These are phyloP conservation scores for Mycena indigotica DNA, from an alignment of 768 basidiomycete species.

Conservation along the genomic window DNA sequence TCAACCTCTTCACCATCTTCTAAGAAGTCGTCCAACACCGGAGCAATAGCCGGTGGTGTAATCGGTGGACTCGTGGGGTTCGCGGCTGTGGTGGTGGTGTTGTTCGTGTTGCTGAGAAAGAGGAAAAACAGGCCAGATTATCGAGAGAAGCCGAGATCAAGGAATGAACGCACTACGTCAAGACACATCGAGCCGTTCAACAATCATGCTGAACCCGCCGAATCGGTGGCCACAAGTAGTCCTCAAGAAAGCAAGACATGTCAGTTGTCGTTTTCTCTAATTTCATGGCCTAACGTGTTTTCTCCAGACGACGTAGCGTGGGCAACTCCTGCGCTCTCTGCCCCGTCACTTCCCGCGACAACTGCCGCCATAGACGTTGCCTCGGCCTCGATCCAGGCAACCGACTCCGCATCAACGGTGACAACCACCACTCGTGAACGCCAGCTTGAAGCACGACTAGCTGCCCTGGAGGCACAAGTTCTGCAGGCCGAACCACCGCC, in stretches of 20 bases:
- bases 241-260: background rate
- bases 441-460: conserved; percentile 5
- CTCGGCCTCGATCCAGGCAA: background rate
- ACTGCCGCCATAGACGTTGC: background rate
- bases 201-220: background rate
- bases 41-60: conserved; percentile 3
- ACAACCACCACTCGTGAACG: background rate
- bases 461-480: conserved; percentile 13
- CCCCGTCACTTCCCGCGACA: background rate
- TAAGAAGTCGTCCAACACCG: conserved; percentile 1
- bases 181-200: background rate
- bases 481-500: conserved; percentile 9
- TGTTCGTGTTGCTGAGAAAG: background rate
- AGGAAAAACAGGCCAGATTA: too few relatives aligned
- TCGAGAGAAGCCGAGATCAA: too few relatives aligned
- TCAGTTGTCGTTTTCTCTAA: background rate
- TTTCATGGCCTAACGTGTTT: background rate
- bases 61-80: conserved; percentile 3
- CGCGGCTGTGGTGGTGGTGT: background rate
- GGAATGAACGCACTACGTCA: background rate
- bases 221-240: background rate
- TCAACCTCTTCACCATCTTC: background rate
- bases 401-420: background rate
- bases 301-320: background rate
- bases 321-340: background rate